Evolutionary conservation across 768 basidiomycete species (phyloP), one percentile per base, ranked within the genome.

Genomic region (Auriscalpium microsporum): DNA sequence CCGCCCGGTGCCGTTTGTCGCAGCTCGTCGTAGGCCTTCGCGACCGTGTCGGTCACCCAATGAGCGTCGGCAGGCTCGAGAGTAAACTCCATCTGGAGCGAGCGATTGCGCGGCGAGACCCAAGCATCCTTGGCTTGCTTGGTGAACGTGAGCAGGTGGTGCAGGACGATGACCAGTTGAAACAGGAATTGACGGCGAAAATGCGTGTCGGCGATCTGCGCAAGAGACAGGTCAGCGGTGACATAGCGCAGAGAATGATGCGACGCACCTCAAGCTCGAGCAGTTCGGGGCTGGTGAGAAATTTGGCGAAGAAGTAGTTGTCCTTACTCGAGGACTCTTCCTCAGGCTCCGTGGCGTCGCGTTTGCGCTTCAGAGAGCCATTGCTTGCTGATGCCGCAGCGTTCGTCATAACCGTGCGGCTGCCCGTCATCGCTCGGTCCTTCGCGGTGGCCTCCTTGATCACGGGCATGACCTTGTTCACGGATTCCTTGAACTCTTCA

Each of bases 181-280:
- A 94, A 85, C 17, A 95, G 76, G 69, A 94, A 83, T 70, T 95
- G 94, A 14, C 91, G 83, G n/a, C 93, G 87, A 75, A 96, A 96
- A 63, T 88, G 82, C 0, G 88, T 88, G 64, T 94, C 93, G 19
- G 91, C 87, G 52, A 94, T 81, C 92, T 94, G 64, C 8, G 58
- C 49, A 45, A 34, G 6, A 37, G 8, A 34, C 28, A 2, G 21
- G 14, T 21, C 8, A 10, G 44, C 35, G 16, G 36, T 23, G n/a
- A 21, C 16, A 19, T 56, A 14, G 45, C 44, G 19, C 11, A 1
- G 42, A 17, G 6, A 42, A 17, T 19, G 9, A 17, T 1, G 2
- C n/a, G 45, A 63, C 76, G 50, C 50, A 92, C 93, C 78, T 96
- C 92, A 48, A 94, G 83, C 51, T 89, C 91, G 14, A 94, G 74